These are phyloP conservation scores for Cardiospermum halicacabum DNA, from an alignment of 345 rosid genomes.

Conservation along the genomic window DNA sequence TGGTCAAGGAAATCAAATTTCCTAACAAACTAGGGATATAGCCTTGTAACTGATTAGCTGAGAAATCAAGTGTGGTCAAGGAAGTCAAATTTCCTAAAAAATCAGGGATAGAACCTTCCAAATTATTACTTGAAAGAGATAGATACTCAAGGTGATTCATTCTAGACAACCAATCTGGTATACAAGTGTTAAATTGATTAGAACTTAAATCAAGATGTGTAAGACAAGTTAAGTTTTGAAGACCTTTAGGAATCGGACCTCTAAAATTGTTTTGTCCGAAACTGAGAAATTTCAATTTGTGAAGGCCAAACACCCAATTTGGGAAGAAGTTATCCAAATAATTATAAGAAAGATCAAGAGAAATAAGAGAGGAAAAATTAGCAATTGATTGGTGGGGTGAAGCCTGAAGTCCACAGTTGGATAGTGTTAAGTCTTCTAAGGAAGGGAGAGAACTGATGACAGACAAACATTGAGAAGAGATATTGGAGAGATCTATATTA, in stretches of 20 bases:
- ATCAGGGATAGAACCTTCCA: slow-evolving; percentile 12
- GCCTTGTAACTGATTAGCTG: slow-evolving; percentile 4
- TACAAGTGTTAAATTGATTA: slow-evolving; percentile 8
- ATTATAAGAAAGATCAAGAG: not conserved
- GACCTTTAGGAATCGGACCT: not conserved
- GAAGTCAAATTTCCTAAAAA: slow-evolving; percentile 19
- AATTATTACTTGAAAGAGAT: not conserved
- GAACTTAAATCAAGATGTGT: not conserved
- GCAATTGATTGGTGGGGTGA: no score
- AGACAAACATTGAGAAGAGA: no score
- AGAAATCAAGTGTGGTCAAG: slow-evolving; percentile 5
- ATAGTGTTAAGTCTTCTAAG: no score
- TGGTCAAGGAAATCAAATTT: slow-evolving; percentile 9
- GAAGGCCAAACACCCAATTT: not conserved
- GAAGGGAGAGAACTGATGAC: no score
- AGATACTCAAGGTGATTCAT: slow-evolving; percentile 7
- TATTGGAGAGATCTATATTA: no score
- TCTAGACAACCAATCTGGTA: slow-evolving; percentile 6
- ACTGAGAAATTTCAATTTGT: not conserved
- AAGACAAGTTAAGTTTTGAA: slow-evolving; percentile 11
- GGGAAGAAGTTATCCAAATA: not conserved
- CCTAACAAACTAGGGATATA: not conserved
- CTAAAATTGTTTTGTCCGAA: not conserved
- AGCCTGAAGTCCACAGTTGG: no score
- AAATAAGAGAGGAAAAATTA: not conserved